A percentile compares a stretch with the other conserved stretches of the same genome.
phyloP scores from a whole-genome alignment of 73 alveolate genomes.

The Stentor roeselii region DNA sequence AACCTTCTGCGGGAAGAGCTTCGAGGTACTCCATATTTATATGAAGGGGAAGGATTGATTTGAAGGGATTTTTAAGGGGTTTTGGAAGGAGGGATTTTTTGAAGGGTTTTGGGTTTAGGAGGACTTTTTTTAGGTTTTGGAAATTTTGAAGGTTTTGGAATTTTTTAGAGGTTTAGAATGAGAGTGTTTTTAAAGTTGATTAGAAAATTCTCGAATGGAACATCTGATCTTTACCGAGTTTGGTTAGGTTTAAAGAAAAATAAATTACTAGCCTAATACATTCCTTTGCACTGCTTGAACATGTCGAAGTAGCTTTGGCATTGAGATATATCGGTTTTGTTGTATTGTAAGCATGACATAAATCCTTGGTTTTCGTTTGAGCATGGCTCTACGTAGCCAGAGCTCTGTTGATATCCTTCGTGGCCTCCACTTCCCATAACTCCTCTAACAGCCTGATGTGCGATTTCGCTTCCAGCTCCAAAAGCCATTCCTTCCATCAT shows the following conservation, averaged over 20 bases:
- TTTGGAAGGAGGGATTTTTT: no score
- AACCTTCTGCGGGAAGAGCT: conserved; percentile 48
- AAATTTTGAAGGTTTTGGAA: no score
- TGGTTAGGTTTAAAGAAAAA: no score
- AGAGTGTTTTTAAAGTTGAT: no score
- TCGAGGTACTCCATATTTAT: conserved; percentile 52
- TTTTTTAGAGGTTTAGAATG: no score
- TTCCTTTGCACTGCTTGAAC: conserved; percentile 43
- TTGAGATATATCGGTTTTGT: conserved; percentile 37
- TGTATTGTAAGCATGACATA: neutral
- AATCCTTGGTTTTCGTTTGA: conserved; percentile 2
- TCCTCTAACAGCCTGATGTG: conserved; percentile 65
- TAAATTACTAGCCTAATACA: neutral
- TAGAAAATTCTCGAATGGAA: no score
- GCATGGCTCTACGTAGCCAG: conserved; percentile 12
- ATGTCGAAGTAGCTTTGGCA: conserved; percentile 60
- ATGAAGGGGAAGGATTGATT: no score
- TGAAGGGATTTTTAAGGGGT: no score
- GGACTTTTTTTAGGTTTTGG: neutral
- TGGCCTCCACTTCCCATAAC: conserved; percentile 34
- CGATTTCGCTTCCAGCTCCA: conserved; percentile 73
- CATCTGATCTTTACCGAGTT: no score
- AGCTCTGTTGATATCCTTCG: neutral
- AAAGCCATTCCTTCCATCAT: conserved; percentile 67
- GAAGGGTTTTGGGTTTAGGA: no score